These are phyloP conservation scores for Emericellopsis atlantica DNA, from an alignment of 2,329 filamentous ascomycete genomes.

Conservation along the genomic window DNA sequence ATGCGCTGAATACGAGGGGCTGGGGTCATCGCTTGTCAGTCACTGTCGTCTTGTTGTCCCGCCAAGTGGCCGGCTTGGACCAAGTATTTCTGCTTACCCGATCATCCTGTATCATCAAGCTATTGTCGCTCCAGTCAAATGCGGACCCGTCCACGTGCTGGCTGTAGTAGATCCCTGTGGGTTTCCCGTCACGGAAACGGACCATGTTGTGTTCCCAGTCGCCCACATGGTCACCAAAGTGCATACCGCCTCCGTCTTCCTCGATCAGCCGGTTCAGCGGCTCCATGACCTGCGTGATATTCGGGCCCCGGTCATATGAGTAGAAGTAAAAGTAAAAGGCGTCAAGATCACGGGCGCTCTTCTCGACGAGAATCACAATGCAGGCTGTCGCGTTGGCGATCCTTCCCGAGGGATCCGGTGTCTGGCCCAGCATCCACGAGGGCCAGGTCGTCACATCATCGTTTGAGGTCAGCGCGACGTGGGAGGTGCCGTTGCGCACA, in stretches of 20 bases:
- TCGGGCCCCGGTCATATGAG: slow-evolving; percentile 14
- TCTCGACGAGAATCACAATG: slow-evolving; percentile 13
- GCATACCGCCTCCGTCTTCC: slow-evolving; percentile 6
- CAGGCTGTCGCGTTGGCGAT: slow-evolving; percentile 12
- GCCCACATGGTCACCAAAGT: slow-evolving; percentile 13
- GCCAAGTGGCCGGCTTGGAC: too few relatives aligned
- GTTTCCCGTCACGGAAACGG: slow-evolving; percentile 12
- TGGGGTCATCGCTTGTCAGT: slow-evolving; percentile 3
- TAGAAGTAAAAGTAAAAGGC: slow-evolving; percentile 20
- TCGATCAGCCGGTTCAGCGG: slow-evolving; percentile 10
- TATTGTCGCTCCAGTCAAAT: slow-evolving; percentile 14
- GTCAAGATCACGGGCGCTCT: slow-evolving; percentile 7
- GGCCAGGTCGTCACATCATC: slow-evolving; percentile 10
- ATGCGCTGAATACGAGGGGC: slow-evolving; percentile 20
- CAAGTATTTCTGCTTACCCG: slow-evolving; percentile 10
- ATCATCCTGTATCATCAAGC: slow-evolving; percentile 9
- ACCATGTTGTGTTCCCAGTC: slow-evolving; percentile 20
- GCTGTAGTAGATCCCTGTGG: slow-evolving; percentile 14
- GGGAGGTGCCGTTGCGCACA: neutral
- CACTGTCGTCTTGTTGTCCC: too few relatives aligned
- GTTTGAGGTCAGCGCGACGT: slow-evolving; percentile 13
- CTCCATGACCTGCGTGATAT: slow-evolving; percentile 13
- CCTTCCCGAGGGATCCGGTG: slow-evolving; percentile 9
- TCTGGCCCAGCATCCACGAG: slow-evolving; percentile 11
- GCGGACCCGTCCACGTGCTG: slow-evolving; percentile 12